These are phyloP conservation scores for Corynespora cassiicola DNA, from an alignment of 2,329 filamentous ascomycete species.

Conservation along the genomic window DNA sequence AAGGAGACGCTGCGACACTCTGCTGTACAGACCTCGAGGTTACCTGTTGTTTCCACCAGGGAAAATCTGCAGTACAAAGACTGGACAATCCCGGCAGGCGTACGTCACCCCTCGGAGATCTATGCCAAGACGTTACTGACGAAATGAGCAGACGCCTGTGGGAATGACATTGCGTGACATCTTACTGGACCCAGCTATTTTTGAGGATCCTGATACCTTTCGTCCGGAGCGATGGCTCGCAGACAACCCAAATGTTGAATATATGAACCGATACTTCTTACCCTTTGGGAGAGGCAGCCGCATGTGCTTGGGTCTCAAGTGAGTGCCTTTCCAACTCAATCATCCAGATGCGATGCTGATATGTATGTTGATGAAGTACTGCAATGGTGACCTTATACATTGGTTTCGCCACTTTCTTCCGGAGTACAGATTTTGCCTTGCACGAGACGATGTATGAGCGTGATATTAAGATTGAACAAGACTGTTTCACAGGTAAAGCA, in stretches of 20 bases:
- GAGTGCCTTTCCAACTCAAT: no score
- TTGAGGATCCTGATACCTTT: not conserved
- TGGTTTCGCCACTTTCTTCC: slow-evolving; percentile 1
- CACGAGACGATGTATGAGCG: slow-evolving; percentile 1
- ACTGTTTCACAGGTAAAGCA: slow-evolving; percentile 1
- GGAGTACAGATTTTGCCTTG: not conserved
- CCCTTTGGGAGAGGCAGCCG: slow-evolving; percentile 1
- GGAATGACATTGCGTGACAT: not conserved
- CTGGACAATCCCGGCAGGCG: not conserved
- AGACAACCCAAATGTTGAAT: not conserved
- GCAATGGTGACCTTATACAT: slow-evolving; percentile 1
- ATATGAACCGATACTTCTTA: slow-evolving; percentile 1
- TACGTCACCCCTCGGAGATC: not conserved
- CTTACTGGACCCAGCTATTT: not conserved
- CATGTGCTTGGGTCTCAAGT: not conserved
- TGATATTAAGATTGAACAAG: not conserved
- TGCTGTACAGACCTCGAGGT: not conserved
- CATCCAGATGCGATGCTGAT: no score
- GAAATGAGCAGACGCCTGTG: slow-evolving; percentile 1
- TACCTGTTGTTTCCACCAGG: not conserved
- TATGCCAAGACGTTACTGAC: not conserved
- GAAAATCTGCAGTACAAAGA: not conserved
- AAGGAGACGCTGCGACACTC: not conserved
- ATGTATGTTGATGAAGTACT: not conserved
- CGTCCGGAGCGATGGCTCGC: slow-evolving; percentile 1